Base-by-base conservation (phyloP, 2,329 filamentous ascomycete genomes). In the Graphilbum ipis-grandicollis region DNA sequence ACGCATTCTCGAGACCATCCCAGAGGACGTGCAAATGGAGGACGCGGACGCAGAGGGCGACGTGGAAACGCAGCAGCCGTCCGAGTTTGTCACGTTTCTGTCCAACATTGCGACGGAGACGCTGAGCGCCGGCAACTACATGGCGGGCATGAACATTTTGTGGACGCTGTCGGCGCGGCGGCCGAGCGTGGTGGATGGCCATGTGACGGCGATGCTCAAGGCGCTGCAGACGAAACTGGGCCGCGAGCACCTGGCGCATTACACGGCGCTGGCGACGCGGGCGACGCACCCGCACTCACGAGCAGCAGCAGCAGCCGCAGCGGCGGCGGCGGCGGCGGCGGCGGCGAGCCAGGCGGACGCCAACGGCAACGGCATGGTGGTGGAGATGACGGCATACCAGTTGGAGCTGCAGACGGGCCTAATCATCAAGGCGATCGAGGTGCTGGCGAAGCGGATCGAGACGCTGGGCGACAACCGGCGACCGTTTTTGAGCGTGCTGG, bases 401-500 rank as follows among this genome's bases (percentile, higher is more conserved):
- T 67, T 86, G 22, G 82, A 93, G 49, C 72, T 92, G n/a, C 86
- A 90, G 44, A 86, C 84, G 9, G 77, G 80, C 39, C 61, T 98
- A 31, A 93, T 96, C 56, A 77, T 94, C 50, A 96, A 96, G 59
- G 83, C 86, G 9, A 86, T 98, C 43, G 86, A 96, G 49, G 76
- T 94, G 40, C 81, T 93, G 18, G 83, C 90, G 2, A 69, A 85
- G 44, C 77, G 90, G 31, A 96, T 99, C 76, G 86, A 90, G 48
- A 79, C 79, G 28, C 68, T 99, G 12, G 85, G 84, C 2, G 90
- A 98, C 47, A 84, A 88, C 51, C 70, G 90, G 31, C 69, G 92
- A 33, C 88, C 90, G 0, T 98, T 96, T 61, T 69, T 99, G 2
- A 96, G 86, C 51, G 88, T 96, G 4, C 64, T 99, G 25, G 90